Percentiles rank a stretch among this genome's conserved stretches.
phyloP scores from a whole-genome alignment of 2,329 filamentous ascomycete species.

The Calonectria pauciramosa region DNA sequence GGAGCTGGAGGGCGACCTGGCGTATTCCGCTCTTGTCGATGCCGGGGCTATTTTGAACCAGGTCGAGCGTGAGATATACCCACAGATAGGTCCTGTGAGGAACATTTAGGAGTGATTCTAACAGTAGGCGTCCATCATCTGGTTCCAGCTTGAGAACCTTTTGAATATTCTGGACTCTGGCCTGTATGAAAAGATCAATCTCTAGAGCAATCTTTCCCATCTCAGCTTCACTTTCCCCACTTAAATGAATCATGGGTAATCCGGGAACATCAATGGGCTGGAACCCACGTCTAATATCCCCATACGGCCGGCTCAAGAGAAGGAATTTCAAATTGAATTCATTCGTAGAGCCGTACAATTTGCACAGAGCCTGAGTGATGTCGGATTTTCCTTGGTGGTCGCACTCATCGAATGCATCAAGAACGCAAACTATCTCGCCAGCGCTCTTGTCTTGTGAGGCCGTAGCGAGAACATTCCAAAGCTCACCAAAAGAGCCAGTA shows the following conservation, averaged over 20 bases:
- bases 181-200: slow-evolving; percentile 38
- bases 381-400: slow-evolving; percentile 28
- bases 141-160: slow-evolving; percentile 3
- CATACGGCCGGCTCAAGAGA: slow-evolving; percentile 49
- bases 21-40: slow-evolving; percentile 24
- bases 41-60: slow-evolving; percentile 26
- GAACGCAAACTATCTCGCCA: slow-evolving; percentile 50
- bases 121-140: slow-evolving; percentile 28
- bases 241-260: slow-evolving; percentile 35
- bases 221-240: slow-evolving; percentile 33
- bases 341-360: slow-evolving; percentile 37
- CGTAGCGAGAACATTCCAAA: slow-evolving; percentile 49
- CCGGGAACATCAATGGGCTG: slow-evolving; percentile 11
- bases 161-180: slow-evolving; percentile 19
- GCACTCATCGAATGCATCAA: slow-evolving; percentile 60
- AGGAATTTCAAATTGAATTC: slow-evolving; percentile 52
- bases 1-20: slow-evolving; percentile 28
- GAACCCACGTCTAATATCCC: slow-evolving; percentile 40
- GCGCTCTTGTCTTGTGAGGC: slow-evolving; percentile 22
- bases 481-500: slow-evolving; percentile 39
- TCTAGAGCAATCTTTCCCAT: slow-evolving; percentile 37
- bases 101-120: slow-evolving; percentile 21
- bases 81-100: slow-evolving; percentile 46
- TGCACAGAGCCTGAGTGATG: slow-evolving; percentile 42
- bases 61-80: slow-evolving; percentile 40